A percentile compares a stretch with the other conserved stretches of the same genome.
phyloP scores from a whole-genome alignment of 1,284 basidiomycete genomes.

The Rhodotorula sp. region DNA sequence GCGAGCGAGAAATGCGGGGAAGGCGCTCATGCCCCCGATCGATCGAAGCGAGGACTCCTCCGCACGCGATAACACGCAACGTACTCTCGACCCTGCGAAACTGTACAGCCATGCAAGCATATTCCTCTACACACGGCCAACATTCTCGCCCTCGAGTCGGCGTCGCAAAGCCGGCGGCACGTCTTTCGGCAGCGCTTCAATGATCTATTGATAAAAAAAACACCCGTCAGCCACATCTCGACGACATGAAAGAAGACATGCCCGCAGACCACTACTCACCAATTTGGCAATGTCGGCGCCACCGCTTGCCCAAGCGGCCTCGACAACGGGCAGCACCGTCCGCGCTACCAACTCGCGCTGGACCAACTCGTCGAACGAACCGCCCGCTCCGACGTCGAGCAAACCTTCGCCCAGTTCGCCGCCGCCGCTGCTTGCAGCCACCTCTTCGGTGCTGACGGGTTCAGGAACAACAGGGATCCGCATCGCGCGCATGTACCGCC shows the following conservation, averaged over 20 bases:
- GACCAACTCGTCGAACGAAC: constrained; percentile 59
- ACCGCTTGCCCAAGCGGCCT: constrained; percentile 82
- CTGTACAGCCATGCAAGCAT: neutral
- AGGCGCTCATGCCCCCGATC: too few relatives aligned
- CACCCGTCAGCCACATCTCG: neutral
- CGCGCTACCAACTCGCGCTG: constrained; percentile 60
- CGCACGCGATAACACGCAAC: too few relatives aligned
- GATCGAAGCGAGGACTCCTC: too few relatives aligned
- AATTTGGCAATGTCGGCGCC: constrained; percentile 66
- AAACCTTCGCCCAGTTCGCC: neutral
- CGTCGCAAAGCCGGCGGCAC: constrained; percentile 24
- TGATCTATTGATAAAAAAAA: constrained; percentile 53
- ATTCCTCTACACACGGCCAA: neutral
- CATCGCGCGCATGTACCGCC: constrained; percentile 58
- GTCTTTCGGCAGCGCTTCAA: constrained; percentile 25
- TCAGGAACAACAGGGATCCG: constrained; percentile 20
- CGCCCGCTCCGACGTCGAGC: constrained; percentile 17
- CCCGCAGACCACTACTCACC: constrained; percentile 53
- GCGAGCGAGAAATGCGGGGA: too few relatives aligned
- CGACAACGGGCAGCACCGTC: constrained; percentile 66
- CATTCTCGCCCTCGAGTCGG: constrained; percentile 25
- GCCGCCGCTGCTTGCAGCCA: too few relatives aligned
- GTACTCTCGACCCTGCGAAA: too few relatives aligned
- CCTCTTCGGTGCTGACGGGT: neutral
- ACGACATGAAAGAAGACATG: neutral